A percentile compares a stretch with the other conserved stretches of the same genome.
Evolutionary conservation across 1,284 basidiomycete genomes (phyloP).

Genomic region (Ustilago xerochloae): DNA sequence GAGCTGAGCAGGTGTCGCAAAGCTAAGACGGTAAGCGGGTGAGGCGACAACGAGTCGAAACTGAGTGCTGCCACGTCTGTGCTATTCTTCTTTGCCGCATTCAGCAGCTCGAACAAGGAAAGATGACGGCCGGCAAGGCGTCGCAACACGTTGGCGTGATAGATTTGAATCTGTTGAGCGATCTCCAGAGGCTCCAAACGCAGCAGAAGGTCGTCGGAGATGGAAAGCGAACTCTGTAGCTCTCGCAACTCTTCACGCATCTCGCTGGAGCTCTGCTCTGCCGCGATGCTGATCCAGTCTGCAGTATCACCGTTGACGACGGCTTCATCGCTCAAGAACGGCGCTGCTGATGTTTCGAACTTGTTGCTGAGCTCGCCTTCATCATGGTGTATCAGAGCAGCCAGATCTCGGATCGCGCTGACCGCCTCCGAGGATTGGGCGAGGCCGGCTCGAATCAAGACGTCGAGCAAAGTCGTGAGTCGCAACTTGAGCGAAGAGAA

Average conservation of each 20-base stretch:
- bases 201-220: slow-evolving; percentile 48
- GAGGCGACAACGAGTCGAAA: slow-evolving; percentile 60
- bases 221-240: slow-evolving; percentile 28
- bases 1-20: slow-evolving; percentile 57
- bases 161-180: slow-evolving; percentile 65
- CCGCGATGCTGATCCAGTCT: slow-evolving; percentile 35
- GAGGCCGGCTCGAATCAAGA: slow-evolving; percentile 19
- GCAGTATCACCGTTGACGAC: background rate
- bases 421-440: background rate
- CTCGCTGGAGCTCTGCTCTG: slow-evolving; percentile 16
- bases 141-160: slow-evolving; percentile 52
- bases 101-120: slow-evolving; percentile 30
- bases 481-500: slow-evolving; percentile 14
- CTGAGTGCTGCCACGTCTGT: slow-evolving; percentile 40
- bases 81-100: slow-evolving; percentile 4
- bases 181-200: slow-evolving; percentile 59
- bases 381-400: slow-evolving; percentile 3
- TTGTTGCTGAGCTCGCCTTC: slow-evolving; percentile 7
- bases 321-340: slow-evolving; percentile 7
- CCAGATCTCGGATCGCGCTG: slow-evolving; percentile 5
- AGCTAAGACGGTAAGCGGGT: slow-evolving; percentile 59
- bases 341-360: background rate
- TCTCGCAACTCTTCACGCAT: slow-evolving; percentile 26
- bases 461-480: slow-evolving; percentile 23
- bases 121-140: slow-evolving; percentile 22